phyloP scores from a whole-genome alignment of 257 asterid species.

The Penstemon newberryi region DNA sequence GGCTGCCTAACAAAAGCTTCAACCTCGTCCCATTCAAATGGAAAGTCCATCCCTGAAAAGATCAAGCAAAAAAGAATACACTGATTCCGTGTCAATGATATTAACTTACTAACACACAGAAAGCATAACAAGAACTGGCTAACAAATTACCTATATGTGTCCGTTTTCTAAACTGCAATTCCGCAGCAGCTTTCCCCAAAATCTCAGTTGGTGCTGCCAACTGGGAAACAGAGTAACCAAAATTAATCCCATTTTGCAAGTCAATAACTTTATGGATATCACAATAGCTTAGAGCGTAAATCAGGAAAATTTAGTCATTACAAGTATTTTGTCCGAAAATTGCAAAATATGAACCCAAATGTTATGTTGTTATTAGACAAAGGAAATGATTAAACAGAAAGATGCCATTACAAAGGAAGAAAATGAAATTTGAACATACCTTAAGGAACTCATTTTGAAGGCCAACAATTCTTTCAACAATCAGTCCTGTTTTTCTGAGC shows the following conservation, averaged over 20 bases:
- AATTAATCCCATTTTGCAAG: background rate
- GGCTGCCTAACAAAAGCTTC: constrained; percentile 83
- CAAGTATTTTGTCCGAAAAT: constrained; percentile 3
- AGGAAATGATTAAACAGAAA: background rate
- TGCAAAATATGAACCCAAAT: background rate
- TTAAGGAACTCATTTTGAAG: constrained; percentile 75
- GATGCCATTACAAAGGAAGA: background rate
- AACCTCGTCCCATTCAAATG: constrained; percentile 82
- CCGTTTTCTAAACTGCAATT: constrained; percentile 70
- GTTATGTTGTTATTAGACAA: background rate
- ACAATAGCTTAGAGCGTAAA: background rate
- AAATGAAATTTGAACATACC: constrained; percentile 41
- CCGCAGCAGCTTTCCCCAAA: constrained; percentile 80
- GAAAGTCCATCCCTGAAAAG: constrained; percentile 84
- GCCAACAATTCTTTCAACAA: constrained; percentile 74
- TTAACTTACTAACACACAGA: background rate
- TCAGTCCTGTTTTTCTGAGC: constrained; percentile 61
- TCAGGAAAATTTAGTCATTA: background rate
- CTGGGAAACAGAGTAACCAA: constrained; percentile 43
- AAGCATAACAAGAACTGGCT: background rate
- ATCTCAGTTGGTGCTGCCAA: constrained; percentile 70
- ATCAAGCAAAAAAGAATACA: background rate
- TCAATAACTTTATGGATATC: background rate
- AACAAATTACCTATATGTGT: constrained; percentile 70
- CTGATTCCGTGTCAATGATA: constrained; percentile 6